Percentiles rank a stretch among this genome's conserved stretches.
These are phyloP conservation scores for Hsuehochloa calcarea DNA, from an alignment of 176 grass and related monocot species.

Conservation along the genomic window DNA sequence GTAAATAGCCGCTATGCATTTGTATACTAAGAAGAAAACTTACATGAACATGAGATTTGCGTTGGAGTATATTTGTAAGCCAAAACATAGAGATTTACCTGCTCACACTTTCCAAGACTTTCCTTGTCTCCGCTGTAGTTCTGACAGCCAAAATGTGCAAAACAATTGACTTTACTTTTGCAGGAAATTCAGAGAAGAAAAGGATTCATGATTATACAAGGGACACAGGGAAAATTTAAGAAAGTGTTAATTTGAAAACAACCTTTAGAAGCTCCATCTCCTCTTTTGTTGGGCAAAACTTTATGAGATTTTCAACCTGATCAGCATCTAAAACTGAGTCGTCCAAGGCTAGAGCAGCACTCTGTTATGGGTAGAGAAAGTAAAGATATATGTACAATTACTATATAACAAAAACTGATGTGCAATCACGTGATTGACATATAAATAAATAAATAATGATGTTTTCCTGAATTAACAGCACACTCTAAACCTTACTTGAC, in stretches of 20 bases:
- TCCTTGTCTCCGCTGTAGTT: conserved; percentile 73
- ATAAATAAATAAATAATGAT: background rate
- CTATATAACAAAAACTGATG: background rate
- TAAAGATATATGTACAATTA: conserved; percentile 24
- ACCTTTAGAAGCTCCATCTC: conserved; percentile 99
- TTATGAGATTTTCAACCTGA: conserved; percentile 93
- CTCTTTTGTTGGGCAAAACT: conserved; percentile 97
- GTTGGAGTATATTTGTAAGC: conserved; percentile 14
- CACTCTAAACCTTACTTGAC: conserved; percentile 18
- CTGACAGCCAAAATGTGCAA: conserved; percentile 51
- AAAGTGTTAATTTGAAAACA: conserved; percentile 15
- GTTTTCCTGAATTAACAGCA: background rate
- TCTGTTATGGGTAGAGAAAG: conserved; percentile 45
- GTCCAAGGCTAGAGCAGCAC: conserved; percentile 81
- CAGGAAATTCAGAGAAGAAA: conserved; percentile 37
- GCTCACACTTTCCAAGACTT: conserved; percentile 94
- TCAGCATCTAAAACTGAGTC: conserved; percentile 89
- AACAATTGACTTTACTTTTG: conserved; percentile 43
- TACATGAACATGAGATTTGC: background rate
- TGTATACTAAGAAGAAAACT: background rate
- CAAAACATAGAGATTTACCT: conserved; percentile 52
- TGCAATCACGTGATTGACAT: background rate
- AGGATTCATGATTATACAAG: conserved; percentile 24
- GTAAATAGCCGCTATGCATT: conserved; percentile 5
- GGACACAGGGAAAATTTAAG: conserved; percentile 16